These are phyloP conservation scores for Lactarius evosmus DNA, from an alignment of 768 basidiomycete genomes.

Conservation along the genomic window DNA sequence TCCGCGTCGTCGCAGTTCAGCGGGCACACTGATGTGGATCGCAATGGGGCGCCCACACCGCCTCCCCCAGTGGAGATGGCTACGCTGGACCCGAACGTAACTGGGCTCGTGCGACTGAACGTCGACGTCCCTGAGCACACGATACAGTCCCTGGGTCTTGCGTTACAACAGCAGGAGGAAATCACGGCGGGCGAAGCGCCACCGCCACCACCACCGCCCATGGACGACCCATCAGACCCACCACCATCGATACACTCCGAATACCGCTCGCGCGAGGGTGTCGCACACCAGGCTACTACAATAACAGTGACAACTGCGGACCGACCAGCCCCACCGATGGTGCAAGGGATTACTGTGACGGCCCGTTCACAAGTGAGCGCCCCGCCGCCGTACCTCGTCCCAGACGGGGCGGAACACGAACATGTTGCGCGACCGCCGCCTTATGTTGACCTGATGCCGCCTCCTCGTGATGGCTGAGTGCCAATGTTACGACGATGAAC, in stretches of 20 bases:
- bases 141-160: conserved; percentile 56
- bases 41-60: conserved; percentile 58
- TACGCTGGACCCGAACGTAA: conserved; percentile 65
- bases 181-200: conserved; percentile 40
- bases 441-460: conserved; percentile 37
- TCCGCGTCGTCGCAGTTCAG: conserved; percentile 70
- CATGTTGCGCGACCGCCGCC: conserved; percentile 38
- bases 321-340: conserved; percentile 27
- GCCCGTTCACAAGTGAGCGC: conserved; percentile 41
- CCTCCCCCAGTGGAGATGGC: conserved; percentile 78
- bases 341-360: conserved; percentile 27
- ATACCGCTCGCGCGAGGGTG: conserved; percentile 45
- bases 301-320: conserved; percentile 25
- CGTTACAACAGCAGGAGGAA: conserved; percentile 47
- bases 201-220: conserved; percentile 75
- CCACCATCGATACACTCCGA: conserved; percentile 86
- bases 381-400: conserved; percentile 76
- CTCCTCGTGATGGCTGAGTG: conserved; percentile 19
- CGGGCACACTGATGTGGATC: conserved; percentile 63
- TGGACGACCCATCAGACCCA: conserved; percentile 87
- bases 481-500: conserved; percentile 16
- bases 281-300: conserved; percentile 28
- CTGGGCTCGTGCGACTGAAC: conserved; percentile 55
- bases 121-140: conserved; percentile 51
- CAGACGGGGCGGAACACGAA: conserved; percentile 38